Base-by-base conservation (phyloP, 2,329 filamentous ascomycete species). In the Aspergillus persii region DNA sequence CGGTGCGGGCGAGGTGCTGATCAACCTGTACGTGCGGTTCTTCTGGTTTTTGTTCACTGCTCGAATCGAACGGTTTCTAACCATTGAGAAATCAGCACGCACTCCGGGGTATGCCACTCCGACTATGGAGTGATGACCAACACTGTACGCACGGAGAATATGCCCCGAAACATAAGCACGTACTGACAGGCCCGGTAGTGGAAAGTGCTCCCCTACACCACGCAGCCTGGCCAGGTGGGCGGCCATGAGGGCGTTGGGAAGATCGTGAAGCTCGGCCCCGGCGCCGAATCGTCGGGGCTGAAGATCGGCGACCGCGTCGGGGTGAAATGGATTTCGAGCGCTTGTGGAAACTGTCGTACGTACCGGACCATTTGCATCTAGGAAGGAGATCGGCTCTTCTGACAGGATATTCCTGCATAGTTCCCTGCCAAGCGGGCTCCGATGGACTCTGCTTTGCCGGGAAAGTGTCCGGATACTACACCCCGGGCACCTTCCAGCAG, bases 401-500 rank as follows among this genome's bases (percentile, higher is more conserved):
- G 26, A 62, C 49, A 61, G 27, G 23, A 5, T 39, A 15, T 11
- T 36, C 18, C 18, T 15, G 33, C 15, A 29, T 52, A 72, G 68
- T 74, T 15, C 74, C 85, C 60, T 88, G 85, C 68, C 76, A 83
- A 55, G 78, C 78, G 11, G 83, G 83, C 48, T 74, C 79, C 27
- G 86, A 87, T 62, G 83, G 80, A 8, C 73, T 80, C 44, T 87
- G 85, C 72, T 76, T 79, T 63, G 82, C 84, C 47, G 77, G 80
- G 60, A 84, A 83, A 68, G 71, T 90, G 52, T 86, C 83, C 0
- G 88, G 88, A 4, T 90, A 89, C 75, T 88, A 85, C 70, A 85
- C 83, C 0, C 87, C 87, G 0, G 88, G 88, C 41, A 90, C 87
- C n/a, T 90, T 90, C 70, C 88, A 90, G 70, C 86, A 89, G 74